Percentiles rank a stretch among this genome's conserved stretches.
Evolutionary conservation across 768 basidiomycete species (phyloP).

Genomic region (Wakefieldia striispora): DNA sequence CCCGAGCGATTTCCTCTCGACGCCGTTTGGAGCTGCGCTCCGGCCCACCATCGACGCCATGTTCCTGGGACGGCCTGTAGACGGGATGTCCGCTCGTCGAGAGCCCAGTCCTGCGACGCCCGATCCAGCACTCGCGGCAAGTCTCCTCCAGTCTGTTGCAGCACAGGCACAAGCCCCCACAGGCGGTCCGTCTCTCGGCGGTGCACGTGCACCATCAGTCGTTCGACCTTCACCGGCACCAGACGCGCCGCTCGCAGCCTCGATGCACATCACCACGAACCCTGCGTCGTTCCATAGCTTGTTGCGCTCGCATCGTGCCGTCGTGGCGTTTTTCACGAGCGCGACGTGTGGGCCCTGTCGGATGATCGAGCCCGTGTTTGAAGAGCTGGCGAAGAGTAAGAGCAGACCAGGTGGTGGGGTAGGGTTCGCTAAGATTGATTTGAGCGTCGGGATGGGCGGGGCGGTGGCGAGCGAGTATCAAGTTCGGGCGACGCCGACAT

Average conservation of each 20-base stretch:
- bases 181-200: slow-evolving; percentile 7
- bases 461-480: slow-evolving; percentile 60
- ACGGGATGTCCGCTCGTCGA: slow-evolving; percentile 30
- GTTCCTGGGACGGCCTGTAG: slow-evolving; percentile 52
- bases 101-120: slow-evolving; percentile 32
- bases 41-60: slow-evolving; percentile 90
- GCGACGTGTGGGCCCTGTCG: slow-evolving; percentile 75
- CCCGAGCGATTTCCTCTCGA: slow-evolving; percentile 82
- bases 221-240: slow-evolving; percentile 28
- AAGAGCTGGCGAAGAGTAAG: slow-evolving; percentile 69
- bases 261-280: slow-evolving; percentile 75
- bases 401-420: slow-evolving; percentile 45
- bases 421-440: slow-evolving; percentile 84
- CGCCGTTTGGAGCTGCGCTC: slow-evolving; percentile 82
- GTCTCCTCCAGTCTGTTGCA: slow-evolving; percentile 57
- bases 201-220: slow-evolving; percentile 6
- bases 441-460: slow-evolving; percentile 63
- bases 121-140: slow-evolving; percentile 49
- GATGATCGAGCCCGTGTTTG: slow-evolving; percentile 82
- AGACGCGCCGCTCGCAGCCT: slow-evolving; percentile 50
- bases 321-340: slow-evolving; percentile 81
- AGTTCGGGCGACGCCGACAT: slow-evolving; percentile 82
- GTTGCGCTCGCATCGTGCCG: slow-evolving; percentile 63
- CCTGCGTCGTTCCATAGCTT: slow-evolving; percentile 67
- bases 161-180: slow-evolving; percentile 51